These are phyloP conservation scores for Gnomoniopsis sp. DNA, from an alignment of 2,329 filamentous ascomycete genomes.

Conservation along the genomic window DNA sequence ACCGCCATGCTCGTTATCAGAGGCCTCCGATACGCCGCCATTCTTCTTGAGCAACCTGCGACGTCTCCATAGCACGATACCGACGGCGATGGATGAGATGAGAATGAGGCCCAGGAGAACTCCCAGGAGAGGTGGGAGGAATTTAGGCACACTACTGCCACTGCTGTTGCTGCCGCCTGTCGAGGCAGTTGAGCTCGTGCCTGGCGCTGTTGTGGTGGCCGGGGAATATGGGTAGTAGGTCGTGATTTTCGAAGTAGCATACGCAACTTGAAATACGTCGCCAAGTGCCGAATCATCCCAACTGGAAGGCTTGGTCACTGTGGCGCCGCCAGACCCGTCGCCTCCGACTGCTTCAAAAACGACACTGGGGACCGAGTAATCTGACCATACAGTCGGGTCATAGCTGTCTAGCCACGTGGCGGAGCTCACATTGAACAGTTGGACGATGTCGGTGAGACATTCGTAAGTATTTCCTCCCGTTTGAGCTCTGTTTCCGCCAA, in stretches of 20 bases:
- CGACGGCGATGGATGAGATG: constrained; percentile 48
- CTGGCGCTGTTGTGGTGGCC: constrained; percentile 27
- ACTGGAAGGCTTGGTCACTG: constrained; percentile 54
- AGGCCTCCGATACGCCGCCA: constrained; percentile 33
- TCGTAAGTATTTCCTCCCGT: constrained; percentile 18
- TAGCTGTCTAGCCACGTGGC: constrained; percentile 69
- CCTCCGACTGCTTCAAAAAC: constrained; percentile 69
- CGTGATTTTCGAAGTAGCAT: constrained; percentile 53
- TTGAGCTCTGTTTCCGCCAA: constrained; percentile 60
- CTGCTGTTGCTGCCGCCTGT: constrained; percentile 21
- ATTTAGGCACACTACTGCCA: constrained; percentile 45
- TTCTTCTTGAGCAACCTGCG: constrained; percentile 39
- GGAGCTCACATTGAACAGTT: constrained; percentile 71
- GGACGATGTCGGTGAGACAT: constrained; percentile 52
- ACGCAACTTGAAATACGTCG: constrained; percentile 51
- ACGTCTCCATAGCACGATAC: constrained; percentile 50
- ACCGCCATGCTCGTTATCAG: constrained; percentile 43
- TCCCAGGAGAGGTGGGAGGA: constrained; percentile 60
- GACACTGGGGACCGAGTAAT: constrained; percentile 67
- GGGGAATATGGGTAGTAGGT: constrained; percentile 59
- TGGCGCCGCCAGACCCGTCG: constrained; percentile 63
- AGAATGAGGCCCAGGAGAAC: constrained; percentile 58
- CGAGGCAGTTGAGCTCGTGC: constrained; percentile 14
- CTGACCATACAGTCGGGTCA: constrained; percentile 56
- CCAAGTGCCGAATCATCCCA: constrained; percentile 50